Evolutionary conservation across 768 basidiomycete genomes (phyloP).

Genomic region (Suillus tomentosus): DNA sequence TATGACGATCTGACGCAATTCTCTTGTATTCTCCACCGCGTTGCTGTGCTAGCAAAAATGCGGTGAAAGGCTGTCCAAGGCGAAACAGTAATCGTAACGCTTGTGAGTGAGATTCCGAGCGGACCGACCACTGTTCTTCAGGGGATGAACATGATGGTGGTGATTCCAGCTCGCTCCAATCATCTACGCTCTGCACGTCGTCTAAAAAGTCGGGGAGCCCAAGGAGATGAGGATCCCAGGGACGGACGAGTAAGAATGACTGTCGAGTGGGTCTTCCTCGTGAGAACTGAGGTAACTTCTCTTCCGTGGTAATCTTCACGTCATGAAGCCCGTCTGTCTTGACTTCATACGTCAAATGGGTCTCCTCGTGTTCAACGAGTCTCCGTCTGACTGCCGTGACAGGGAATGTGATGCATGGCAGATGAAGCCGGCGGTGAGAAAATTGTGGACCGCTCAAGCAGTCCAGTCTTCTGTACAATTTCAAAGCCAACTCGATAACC

Average conservation of each 20-base stretch:
- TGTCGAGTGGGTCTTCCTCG: neutral
- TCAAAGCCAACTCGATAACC: neutral
- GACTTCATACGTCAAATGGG: neutral
- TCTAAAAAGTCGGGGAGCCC: neutral
- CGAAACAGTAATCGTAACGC: neutral
- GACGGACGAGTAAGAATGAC: neutral
- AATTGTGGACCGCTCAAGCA: neutral
- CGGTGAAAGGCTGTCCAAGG: neutral
- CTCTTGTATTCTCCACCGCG: neutral
- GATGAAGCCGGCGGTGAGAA: neutral
- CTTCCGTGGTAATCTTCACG: neutral
- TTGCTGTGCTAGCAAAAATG: neutral
- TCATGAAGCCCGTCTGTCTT: neutral
- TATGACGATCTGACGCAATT: neutral
- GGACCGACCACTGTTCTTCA: neutral
- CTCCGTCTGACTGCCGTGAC: neutral
- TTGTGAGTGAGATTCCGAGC: neutral
- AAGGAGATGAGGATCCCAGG: neutral
- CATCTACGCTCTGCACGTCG: neutral
- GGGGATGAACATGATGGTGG: neutral
- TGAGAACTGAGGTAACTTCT: neutral
- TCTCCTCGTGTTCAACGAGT: neutral
- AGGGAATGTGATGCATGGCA: neutral
- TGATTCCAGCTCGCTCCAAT: neutral
- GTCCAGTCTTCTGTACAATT: neutral